A percentile compares a stretch with the other conserved stretches of the same genome.
Evolutionary conservation across 2,329 filamentous ascomycete species (phyloP).

Genomic region (Fusarium marasasianum): DNA sequence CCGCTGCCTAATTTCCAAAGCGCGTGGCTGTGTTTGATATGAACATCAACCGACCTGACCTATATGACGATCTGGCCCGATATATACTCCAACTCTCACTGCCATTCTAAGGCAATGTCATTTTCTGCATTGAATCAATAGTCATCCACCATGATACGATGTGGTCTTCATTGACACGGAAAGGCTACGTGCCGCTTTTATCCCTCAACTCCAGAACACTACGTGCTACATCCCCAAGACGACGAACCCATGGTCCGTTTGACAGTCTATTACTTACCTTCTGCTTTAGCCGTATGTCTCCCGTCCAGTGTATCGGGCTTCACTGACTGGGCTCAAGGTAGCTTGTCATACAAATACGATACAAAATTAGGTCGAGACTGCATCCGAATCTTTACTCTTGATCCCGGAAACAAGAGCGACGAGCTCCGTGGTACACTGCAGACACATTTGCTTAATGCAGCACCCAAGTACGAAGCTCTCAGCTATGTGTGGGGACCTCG

Average conservation of each 20-base stretch:
- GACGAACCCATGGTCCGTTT: neutral
- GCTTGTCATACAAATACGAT: neutral
- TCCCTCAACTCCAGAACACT: neutral
- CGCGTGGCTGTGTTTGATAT: neutral
- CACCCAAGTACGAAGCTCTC: neutral
- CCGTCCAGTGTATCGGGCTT: accelerated
- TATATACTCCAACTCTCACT: no score
- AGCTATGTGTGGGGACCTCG: neutral
- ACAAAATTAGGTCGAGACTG: no score
- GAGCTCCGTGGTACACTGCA: neutral
- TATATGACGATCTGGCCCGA: no score
- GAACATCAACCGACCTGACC: neutral
- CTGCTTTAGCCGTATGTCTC: neutral
- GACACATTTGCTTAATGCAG: accelerated
- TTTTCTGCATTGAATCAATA: neutral
- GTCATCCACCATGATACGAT: neutral
- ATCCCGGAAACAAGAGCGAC: neutral
- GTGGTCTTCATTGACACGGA: neutral
- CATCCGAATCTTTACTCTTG: neutral
- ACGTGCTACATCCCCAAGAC: accelerated
- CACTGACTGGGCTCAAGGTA: neutral
- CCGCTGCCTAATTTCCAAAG: neutral
- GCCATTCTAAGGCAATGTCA: accelerated
- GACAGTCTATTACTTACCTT: neutral
- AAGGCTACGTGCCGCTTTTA: neutral